phyloP scores from a whole-genome alignment of 345 rosid genomes.

The Geranium brycei region DNA sequence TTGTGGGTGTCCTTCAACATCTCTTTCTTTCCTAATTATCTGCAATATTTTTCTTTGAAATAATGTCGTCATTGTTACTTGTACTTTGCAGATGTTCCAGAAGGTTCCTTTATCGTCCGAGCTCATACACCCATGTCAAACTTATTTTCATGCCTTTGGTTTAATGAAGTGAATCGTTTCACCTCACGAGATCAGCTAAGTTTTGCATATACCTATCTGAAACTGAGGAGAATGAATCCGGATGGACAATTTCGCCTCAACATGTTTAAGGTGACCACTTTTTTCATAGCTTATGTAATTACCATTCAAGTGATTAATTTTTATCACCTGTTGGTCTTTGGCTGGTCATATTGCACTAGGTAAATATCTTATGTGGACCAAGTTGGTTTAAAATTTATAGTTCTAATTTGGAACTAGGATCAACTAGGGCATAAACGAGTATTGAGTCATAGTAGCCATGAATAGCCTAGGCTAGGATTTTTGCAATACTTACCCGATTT shows the following conservation, averaged over 20 bases:
- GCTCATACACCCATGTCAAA: slow-evolving; percentile 96
- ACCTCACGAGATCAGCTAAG: slow-evolving; percentile 90
- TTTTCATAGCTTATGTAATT: neutral
- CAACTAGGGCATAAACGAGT: no score
- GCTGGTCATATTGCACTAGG: neutral
- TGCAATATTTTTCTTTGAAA: slow-evolving; percentile 1
- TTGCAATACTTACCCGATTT: no score
- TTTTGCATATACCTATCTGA: slow-evolving; percentile 83
- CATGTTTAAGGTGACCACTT: slow-evolving; percentile 68
- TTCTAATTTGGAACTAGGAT: no score
- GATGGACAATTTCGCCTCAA: slow-evolving; percentile 50
- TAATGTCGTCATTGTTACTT: slow-evolving; percentile 7
- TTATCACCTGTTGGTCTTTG: slow-evolving; percentile 2
- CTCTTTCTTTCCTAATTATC: slow-evolving; percentile 1
- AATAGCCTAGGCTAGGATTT: no score
- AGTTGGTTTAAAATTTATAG: neutral
- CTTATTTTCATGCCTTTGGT: slow-evolving; percentile 88
- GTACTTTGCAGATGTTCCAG: slow-evolving; percentile 72
- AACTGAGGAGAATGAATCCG: slow-evolving; percentile 64
- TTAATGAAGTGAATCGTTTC: slow-evolving; percentile 83
- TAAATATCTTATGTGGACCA: neutral
- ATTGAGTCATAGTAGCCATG: no score
- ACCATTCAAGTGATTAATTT: neutral
- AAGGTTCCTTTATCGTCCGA: slow-evolving; percentile 81
- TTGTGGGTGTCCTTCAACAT: slow-evolving; percentile 31